Percentiles rank a stretch among this genome's conserved stretches.
These are phyloP conservation scores for Gaeumannomyces tritici DNA, from an alignment of 2,329 filamentous ascomycete genomes.

Conservation along the genomic window DNA sequence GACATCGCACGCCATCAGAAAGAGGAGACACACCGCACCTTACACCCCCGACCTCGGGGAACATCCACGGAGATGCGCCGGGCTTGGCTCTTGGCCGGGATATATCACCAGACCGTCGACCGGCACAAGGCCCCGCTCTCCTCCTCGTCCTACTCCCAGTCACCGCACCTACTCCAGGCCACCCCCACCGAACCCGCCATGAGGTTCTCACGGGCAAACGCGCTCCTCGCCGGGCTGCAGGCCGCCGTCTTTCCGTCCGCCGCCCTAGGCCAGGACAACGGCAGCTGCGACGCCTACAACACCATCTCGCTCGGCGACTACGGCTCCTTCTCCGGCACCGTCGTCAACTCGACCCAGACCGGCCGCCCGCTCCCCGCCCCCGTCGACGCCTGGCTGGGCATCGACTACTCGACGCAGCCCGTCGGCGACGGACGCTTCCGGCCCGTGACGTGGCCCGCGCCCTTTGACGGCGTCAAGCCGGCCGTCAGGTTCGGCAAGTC, in stretches of 20 bases:
- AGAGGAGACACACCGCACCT: background rate
- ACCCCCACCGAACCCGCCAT: background rate
- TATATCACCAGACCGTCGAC: background rate
- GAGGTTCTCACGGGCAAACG: background rate
- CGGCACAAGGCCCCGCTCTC: too few relatives aligned
- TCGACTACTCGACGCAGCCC: constrained; percentile 1
- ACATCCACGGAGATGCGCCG: background rate
- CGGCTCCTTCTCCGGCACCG: background rate
- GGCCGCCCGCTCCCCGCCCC: background rate
- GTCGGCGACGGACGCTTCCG: constrained; percentile 1
- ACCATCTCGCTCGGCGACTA: background rate
- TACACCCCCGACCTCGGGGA: background rate
- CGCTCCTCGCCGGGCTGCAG: background rate
- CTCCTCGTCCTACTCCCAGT: too few relatives aligned
- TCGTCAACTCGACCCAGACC: background rate
- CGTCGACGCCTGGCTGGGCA: constrained; percentile 3
- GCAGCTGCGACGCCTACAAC: background rate
- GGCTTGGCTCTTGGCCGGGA: background rate
- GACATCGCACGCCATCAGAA: background rate
- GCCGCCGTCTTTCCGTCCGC: background rate
- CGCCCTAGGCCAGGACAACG: background rate
- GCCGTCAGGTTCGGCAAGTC: constrained; percentile 1
- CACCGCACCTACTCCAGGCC: background rate
- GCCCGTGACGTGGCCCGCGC: background rate
- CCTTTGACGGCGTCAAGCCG: constrained; percentile 1